phyloP scores from a whole-genome alignment of 495 filamentous ascomycete genomes.

The Xylaria telfairii region DNA sequence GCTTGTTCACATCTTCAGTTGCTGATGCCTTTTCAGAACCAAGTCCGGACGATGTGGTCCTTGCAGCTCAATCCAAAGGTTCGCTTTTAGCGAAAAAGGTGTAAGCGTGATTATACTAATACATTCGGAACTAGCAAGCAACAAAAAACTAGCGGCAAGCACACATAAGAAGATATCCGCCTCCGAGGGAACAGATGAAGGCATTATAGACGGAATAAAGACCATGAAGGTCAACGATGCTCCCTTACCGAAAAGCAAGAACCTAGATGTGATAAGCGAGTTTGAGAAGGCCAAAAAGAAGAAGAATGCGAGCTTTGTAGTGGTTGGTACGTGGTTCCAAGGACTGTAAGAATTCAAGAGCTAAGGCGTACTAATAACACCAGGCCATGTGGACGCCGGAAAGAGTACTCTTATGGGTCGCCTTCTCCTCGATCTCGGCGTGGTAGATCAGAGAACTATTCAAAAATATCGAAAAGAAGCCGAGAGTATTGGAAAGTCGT shows the following conservation, averaged over 20 bases:
- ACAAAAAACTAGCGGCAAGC: conserved; percentile 45
- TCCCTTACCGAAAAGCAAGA: conserved; percentile 80
- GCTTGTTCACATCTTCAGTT: conserved; percentile 41
- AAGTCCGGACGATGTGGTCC: conserved; percentile 91
- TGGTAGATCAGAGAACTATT: conserved; percentile 84
- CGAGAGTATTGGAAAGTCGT: conserved; percentile 89
- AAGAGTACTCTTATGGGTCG: conserved; percentile 98
- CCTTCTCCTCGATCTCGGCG: conserved; percentile 85
- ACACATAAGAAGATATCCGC: conserved; percentile 44
- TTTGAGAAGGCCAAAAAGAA: conserved; percentile 78
- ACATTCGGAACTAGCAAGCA: conserved; percentile 53
- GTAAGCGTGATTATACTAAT: conserved; percentile 45
- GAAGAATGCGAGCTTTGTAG: conserved; percentile 89
- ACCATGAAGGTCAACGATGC: conserved; percentile 70
- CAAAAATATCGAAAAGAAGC: conserved; percentile 89
- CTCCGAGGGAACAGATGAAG: conserved; percentile 36
- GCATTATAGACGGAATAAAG: conserved; percentile 57
- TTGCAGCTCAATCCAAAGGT: conserved; percentile 91
- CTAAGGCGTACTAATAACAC: conserved; percentile 11
- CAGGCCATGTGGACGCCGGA: conserved; percentile 95
- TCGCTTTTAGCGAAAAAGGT: conserved; percentile 56
- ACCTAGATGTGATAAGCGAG: conserved; percentile 82
- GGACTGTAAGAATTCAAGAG: background rate
- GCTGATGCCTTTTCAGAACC: conserved; percentile 79
- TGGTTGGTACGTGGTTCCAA: conserved; percentile 72